phyloP scores from a whole-genome alignment of 164 flowering plant species.

The Stephania japonica region DNA sequence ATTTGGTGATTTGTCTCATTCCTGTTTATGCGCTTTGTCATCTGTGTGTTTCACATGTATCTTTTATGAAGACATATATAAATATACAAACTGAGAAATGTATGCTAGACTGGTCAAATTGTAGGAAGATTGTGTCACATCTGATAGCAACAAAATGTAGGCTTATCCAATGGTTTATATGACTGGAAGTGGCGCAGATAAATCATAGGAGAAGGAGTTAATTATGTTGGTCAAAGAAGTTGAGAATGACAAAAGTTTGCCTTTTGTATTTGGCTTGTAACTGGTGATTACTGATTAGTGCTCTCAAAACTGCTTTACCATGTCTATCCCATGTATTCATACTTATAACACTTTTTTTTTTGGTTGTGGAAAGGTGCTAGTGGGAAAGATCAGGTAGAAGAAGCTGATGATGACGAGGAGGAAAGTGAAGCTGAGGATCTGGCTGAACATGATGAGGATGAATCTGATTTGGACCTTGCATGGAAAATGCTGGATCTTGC shows the following conservation, averaged over 20 bases:
- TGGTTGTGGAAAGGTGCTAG: conserved; percentile 17
- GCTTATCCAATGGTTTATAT: too few species aligned
- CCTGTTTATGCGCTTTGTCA: background rate
- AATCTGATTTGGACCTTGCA: conserved; percentile 92
- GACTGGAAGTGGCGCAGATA: too few species aligned
- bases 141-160: too few species aligned
- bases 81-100: too few species aligned
- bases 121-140: too few species aligned
- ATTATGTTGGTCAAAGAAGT: background rate
- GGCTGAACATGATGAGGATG: conserved; percentile 83
- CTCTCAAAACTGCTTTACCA: background rate
- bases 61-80: too few species aligned
- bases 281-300: background rate
- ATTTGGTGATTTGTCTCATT: too few species aligned
- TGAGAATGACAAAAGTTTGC: background rate
- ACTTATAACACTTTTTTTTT: background rate
- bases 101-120: too few species aligned
- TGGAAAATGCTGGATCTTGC: conserved; percentile 98
- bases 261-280: background rate
- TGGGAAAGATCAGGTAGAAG: conserved; percentile 37
- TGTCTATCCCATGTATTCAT: background rate
- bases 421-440: conserved; percentile 63
- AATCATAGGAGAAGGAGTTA: too few species aligned
- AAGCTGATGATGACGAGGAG: conserved; percentile 34
- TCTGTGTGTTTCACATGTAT: background rate